phyloP scores from a whole-genome alignment of 2,329 filamentous ascomycete genomes.

The Alternaria longipes region DNA sequence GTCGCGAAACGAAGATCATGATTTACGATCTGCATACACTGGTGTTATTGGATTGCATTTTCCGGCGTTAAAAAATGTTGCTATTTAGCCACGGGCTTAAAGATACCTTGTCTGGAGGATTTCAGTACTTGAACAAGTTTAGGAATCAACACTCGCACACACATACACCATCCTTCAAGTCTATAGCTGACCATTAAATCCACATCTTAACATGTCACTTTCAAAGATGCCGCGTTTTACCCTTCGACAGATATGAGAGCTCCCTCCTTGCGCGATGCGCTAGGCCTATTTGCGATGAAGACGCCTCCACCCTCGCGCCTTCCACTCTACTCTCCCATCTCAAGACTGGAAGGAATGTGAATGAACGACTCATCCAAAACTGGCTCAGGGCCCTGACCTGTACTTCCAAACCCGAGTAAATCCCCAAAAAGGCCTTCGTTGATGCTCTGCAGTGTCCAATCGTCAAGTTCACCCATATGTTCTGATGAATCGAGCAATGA shows the following conservation, averaged over 20 bases:
- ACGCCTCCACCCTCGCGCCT: neutral
- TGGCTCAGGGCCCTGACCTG: neutral
- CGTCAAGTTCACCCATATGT: slow-evolving; percentile 2
- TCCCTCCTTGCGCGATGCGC: neutral
- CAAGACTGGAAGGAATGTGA: neutral
- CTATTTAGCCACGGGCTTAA: slow-evolving; percentile 25
- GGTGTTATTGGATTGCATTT: slow-evolving; percentile 37
- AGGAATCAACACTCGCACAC: neutral
- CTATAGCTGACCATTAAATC: neutral
- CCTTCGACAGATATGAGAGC: neutral
- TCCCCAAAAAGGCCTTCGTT: slow-evolving; percentile 20
- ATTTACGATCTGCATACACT: slow-evolving; percentile 23
- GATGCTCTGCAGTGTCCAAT: slow-evolving; percentile 27
- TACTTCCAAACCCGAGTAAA: slow-evolving; percentile 6
- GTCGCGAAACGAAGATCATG: slow-evolving; percentile 40
- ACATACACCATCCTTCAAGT: neutral
- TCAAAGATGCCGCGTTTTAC: neutral
- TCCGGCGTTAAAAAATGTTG: slow-evolving; percentile 33
- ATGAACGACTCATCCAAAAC: neutral
- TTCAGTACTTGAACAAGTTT: neutral
- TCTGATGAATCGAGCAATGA: slow-evolving; percentile 1
- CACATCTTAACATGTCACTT: neutral
- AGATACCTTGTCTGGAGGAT: slow-evolving; percentile 39
- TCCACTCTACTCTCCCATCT: neutral
- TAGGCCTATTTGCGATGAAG: neutral